Evolutionary conservation across 331 rosid genomes (phyloP).

Genomic region (Acacia pycnantha): DNA sequence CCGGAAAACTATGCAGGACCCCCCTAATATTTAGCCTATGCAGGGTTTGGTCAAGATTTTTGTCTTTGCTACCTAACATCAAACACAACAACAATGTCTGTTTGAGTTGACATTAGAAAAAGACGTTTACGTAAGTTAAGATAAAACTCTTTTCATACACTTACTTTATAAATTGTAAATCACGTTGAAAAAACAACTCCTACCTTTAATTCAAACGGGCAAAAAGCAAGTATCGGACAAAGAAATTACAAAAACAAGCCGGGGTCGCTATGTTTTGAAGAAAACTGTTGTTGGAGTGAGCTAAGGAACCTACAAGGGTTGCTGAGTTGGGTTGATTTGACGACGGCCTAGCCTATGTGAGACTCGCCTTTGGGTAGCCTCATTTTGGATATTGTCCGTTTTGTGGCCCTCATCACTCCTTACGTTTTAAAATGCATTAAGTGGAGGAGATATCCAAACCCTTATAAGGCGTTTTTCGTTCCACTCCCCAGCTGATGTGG

Average conservation of each 20-base stretch:
- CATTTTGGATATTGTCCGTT: too few species aligned
- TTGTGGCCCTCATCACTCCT: accelerated
- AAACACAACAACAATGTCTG: not conserved
- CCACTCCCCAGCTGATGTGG: accelerated
- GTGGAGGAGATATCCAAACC: accelerated
- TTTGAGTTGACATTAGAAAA: too few species aligned
- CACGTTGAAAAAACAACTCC: too few species aligned
- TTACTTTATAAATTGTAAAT: too few species aligned
- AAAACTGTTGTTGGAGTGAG: not conserved
- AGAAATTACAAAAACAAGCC: not conserved
- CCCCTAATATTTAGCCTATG: not conserved
- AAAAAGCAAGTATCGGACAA: too few species aligned
- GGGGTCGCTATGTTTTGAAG: conserved; percentile 14
- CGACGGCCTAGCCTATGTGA: too few species aligned
- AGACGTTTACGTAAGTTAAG: too few species aligned
- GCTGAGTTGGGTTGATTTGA: not conserved
- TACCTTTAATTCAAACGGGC: too few species aligned
- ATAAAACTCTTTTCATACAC: too few species aligned
- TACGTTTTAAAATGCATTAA: accelerated
- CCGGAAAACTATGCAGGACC: conserved; percentile 28
- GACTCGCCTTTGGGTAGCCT: too few species aligned
- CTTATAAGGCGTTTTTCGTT: accelerated
- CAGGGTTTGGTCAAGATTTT: conserved; percentile 16
- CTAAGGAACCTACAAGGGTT: not conserved
- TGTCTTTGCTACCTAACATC: conserved; percentile 9